Evolutionary conservation across 2,329 filamentous ascomycete genomes (phyloP).

Genomic region (Diaporthe eres): DNA sequence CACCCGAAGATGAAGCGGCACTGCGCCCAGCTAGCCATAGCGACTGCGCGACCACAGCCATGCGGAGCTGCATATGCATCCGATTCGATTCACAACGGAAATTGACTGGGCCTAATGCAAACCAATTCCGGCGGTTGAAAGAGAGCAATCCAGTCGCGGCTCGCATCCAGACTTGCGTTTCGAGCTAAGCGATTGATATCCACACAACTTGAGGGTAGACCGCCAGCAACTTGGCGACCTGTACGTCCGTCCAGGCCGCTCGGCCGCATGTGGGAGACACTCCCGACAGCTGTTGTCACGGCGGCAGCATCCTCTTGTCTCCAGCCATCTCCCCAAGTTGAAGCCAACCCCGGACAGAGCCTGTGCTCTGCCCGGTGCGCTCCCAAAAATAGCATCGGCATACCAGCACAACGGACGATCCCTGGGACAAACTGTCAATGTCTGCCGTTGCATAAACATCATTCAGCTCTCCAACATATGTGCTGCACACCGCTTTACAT

Average conservation of each 20-base stretch:
- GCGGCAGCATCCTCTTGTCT: background rate
- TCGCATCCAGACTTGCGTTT: conserved; percentile 9
- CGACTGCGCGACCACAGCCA: conserved; percentile 4
- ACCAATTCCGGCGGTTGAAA: conserved; percentile 11
- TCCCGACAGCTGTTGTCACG: background rate
- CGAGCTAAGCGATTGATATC: conserved; percentile 5
- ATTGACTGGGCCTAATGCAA: conserved; percentile 11
- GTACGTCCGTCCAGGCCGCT: background rate
- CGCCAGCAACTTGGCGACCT: background rate
- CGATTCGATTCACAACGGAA: conserved; percentile 7
- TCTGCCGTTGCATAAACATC: conserved; percentile 21
- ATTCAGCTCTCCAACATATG: conserved; percentile 3
- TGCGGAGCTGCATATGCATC: conserved; percentile 16
- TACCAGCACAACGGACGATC: conserved; percentile 19
- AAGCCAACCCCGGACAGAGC: background rate
- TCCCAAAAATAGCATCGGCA: conserved; percentile 24
- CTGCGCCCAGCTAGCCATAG: background rate
- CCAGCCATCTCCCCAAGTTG: background rate
- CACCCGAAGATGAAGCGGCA: conserved; percentile 10
- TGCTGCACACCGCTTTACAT: conserved; percentile 11
- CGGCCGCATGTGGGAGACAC: background rate
- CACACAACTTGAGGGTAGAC: background rate
- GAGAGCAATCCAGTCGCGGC: background rate
- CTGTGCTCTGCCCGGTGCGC: background rate
- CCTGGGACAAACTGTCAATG: conserved; percentile 32